Percentiles rank a stretch among this genome's conserved stretches.
Conservation (phyloP, 768 basidiomycete genomes). For the Rubroboletus pulcherrimus region DNA sequence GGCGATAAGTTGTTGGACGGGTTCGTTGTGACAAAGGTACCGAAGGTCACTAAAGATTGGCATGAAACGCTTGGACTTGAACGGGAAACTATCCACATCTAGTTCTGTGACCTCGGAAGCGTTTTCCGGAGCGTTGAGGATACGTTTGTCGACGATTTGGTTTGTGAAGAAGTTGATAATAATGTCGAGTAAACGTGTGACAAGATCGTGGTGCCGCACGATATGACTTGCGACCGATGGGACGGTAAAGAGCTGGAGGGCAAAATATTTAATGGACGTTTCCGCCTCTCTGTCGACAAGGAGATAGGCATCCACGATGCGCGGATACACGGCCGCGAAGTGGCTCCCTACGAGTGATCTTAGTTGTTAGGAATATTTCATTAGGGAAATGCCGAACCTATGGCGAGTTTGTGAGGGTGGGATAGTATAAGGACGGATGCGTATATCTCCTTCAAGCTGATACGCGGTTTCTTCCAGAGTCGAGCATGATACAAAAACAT, state of each 20-base stretch:
- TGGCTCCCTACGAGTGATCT: constrained; percentile 57
- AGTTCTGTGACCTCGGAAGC: constrained; percentile 35
- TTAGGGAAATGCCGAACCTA: constrained; percentile 48
- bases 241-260: constrained; percentile 88
- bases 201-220: constrained; percentile 67
- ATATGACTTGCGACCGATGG: constrained; percentile 82
- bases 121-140: constrained; percentile 35
- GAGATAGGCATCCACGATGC: constrained; percentile 87
- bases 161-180: constrained; percentile 92
- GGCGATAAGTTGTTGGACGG: constrained; percentile 78
- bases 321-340: constrained; percentile 81
- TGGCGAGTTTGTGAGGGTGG: constrained; percentile 66
- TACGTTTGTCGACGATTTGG: constrained; percentile 72
- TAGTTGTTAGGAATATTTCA: constrained; percentile 1
- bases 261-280: constrained; percentile 91
- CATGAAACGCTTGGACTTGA: constrained; percentile 95
- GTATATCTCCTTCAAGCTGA: constrained; percentile 81
- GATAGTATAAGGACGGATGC: constrained; percentile 69
- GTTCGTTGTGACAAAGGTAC: constrained; percentile 76
- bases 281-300: constrained; percentile 93
- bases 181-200: constrained; percentile 74
- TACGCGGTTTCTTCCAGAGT: constrained; percentile 80
- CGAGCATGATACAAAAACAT: constrained; percentile 78
- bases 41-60: constrained; percentile 90
- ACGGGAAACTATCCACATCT: constrained; percentile 82